Evolutionary conservation across 2,329 filamentous ascomycete species (phyloP).

Genomic region (Aspergillus intermedius): DNA sequence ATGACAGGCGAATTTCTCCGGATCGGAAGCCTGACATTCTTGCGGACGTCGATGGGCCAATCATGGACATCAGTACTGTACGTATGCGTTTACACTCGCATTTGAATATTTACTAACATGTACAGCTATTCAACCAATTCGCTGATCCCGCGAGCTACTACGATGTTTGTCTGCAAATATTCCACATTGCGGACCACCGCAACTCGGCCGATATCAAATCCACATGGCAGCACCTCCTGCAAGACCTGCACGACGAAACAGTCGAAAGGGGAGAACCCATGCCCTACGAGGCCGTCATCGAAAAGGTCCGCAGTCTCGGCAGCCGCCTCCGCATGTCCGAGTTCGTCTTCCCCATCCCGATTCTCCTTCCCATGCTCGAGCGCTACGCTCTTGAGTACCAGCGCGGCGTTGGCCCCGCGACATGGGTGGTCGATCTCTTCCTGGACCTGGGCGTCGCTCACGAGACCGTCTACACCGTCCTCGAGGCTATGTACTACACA

Average conservation of each 20-base stretch:
- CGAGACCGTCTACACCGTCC: slow-evolving; percentile 55
- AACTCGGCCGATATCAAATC: slow-evolving; percentile 75
- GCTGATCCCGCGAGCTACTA: slow-evolving; percentile 89
- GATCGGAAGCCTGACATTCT: slow-evolving; percentile 61
- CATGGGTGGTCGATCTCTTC: slow-evolving; percentile 61
- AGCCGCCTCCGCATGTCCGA: slow-evolving; percentile 51
- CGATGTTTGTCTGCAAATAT: slow-evolving; percentile 88
- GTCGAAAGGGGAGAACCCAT: slow-evolving; percentile 35
- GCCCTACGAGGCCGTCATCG: slow-evolving; percentile 45
- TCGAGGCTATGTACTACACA: slow-evolving; percentile 62
- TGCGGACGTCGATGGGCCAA: slow-evolving; percentile 65
- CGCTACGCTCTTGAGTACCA: slow-evolving; percentile 48
- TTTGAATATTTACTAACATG: slow-evolving; percentile 18
- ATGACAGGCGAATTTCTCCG: slow-evolving; percentile 61
- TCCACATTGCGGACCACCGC: slow-evolving; percentile 83
- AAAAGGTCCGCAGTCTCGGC: slow-evolving; percentile 53
- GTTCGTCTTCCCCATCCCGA: slow-evolving; percentile 49
- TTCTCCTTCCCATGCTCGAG: slow-evolving; percentile 51
- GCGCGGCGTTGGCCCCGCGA: slow-evolving; percentile 41
- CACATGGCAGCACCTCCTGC: slow-evolving; percentile 78
- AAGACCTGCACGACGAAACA: slow-evolving; percentile 58
- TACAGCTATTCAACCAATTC: slow-evolving; percentile 82
- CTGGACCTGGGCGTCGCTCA: slow-evolving; percentile 56
- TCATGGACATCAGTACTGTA: slow-evolving; percentile 70
- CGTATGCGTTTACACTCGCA: slow-evolving; percentile 23